Conservation (phyloP, 116 monocot species). For the Cymodocea nodosa region DNA sequence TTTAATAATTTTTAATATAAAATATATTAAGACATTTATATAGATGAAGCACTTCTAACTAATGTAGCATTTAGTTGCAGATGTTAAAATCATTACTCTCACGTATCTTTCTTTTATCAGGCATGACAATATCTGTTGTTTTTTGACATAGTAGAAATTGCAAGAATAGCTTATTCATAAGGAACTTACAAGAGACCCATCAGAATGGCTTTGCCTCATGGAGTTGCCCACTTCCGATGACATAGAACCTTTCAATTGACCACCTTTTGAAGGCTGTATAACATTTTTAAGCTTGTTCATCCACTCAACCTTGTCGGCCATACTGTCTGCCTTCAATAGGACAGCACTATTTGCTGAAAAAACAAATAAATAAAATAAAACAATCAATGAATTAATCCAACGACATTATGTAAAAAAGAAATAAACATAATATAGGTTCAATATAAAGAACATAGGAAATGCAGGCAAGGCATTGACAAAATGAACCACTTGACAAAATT, state of each 20-base stretch:
- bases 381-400: not conserved
- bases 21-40: too few species aligned
- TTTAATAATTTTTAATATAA: too few species aligned
- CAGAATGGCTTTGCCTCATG: constrained; percentile 78
- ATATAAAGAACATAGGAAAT: not conserved
- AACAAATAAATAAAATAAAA: constrained; percentile 8
- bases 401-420: not conserved
- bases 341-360: constrained; percentile 76
- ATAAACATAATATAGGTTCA: not conserved
- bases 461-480: not conserved
- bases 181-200: constrained; percentile 75
- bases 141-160: not conserved
- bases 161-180: not conserved
- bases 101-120: not conserved
- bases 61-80: too few species aligned
- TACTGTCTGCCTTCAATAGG: constrained; percentile 76
- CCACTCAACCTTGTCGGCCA: constrained; percentile 77
- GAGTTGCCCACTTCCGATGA: constrained; percentile 41
- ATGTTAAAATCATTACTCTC: not conserved
- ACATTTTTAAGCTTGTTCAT: constrained; percentile 70
- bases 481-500: not conserved
- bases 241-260: constrained; percentile 24
- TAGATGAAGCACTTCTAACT: too few species aligned
- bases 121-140: not conserved
- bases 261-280: constrained; percentile 46